Base-by-base conservation (phyloP, 2,329 filamentous ascomycete species). In the Microdochium paspali region DNA sequence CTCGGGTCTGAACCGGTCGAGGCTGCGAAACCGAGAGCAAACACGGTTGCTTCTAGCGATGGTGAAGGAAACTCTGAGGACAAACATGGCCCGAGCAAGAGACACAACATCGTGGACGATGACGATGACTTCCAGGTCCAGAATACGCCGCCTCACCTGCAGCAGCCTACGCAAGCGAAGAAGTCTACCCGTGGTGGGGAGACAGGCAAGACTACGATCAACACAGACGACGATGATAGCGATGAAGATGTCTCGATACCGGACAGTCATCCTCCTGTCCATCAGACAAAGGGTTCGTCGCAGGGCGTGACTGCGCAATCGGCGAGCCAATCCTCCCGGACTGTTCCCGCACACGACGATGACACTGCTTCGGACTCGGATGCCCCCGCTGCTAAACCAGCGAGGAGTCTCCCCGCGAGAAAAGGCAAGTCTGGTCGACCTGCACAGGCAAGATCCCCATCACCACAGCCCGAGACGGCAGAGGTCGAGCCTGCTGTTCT, bases 71-170 rank as follows among this genome's bases (percentile, higher is more conserved):
- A 48, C 24, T 24, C 47, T 1, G 47, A 49, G 7, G 42, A 47
- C 1, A 50, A 52, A 15, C 43, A 50, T 10, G 49, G 57, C 25
- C 46, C 44, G 12, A 51, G 52, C 4, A 52, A 53, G 24, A 46
- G 44, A 21, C 51, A 52, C n/a, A 58, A 63, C 10, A 18, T 10
- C 12, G 35, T 20, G 20, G 64, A 64, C 3, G 67, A 72, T 10
- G 70, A 71, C n/a, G 70, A 70, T 42, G 74, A 75, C 47, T 78
- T 77, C 44, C 69, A 78, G 51, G 62, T 76, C 7, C 75, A 76
- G 50, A 61, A 65, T 20, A 74, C 73, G 1, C 73, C 73, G 3
- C 66, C 69, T 13, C 62, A 62, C 39, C 58, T 68, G 35, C 53
- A 51, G 44, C 54, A 51, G 44, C 54, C 62, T 24, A 13, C 42